Percentiles rank a stretch among this genome's conserved stretches.
Conservation (phyloP, 495 filamentous ascomycete genomes). For the Copromyces sp. region DNA sequence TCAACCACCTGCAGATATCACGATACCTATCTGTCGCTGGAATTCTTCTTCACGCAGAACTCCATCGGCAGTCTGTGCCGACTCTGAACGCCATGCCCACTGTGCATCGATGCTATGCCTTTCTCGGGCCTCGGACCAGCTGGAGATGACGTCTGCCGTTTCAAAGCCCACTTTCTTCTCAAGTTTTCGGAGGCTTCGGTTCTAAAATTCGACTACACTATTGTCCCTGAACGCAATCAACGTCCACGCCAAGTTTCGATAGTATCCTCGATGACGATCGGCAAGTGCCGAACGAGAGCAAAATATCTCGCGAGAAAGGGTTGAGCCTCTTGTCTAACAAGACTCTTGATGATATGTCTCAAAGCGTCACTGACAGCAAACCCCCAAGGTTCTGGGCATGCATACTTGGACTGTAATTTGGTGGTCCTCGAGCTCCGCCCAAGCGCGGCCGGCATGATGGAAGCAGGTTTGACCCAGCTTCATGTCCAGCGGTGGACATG, state of each 20-base stretch:
- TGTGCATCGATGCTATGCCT: not conserved
- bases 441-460: not conserved
- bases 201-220: not conserved
- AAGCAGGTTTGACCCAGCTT: conserved; percentile 1
- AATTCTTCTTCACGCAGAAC: not conserved
- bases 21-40: not conserved
- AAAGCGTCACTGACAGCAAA: not conserved
- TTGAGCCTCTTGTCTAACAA: not conserved
- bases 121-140: not conserved
- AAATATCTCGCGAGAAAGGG: not conserved
- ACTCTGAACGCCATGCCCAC: not conserved
- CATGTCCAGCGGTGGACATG: not conserved
- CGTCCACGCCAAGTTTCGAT: not conserved
- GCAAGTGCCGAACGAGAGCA: not conserved
- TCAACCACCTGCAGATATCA: not conserved
- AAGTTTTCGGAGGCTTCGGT: not conserved
- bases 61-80: not conserved
- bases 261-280: not conserved
- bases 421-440: not conserved
- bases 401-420: not conserved
- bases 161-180: not conserved
- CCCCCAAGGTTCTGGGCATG: not conserved
- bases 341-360: not conserved
- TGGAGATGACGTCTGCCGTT: not conserved
- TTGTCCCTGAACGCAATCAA: not conserved